These are phyloP conservation scores for Ceratocystis albifundus DNA, from an alignment of 2,329 filamentous ascomycete genomes.

Conservation along the genomic window DNA sequence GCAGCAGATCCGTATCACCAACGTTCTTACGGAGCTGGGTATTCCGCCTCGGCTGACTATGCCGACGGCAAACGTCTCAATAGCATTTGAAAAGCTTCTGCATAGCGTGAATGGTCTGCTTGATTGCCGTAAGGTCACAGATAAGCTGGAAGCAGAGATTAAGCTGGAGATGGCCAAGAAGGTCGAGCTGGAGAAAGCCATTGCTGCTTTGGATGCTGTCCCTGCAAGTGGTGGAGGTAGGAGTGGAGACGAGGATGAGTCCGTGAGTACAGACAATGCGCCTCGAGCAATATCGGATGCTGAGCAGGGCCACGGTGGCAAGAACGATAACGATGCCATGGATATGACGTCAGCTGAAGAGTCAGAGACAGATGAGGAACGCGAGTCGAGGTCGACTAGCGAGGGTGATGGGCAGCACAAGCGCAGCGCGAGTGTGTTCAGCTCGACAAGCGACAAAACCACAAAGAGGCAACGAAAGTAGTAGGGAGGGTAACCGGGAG, in stretches of 20 bases:
- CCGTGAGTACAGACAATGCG: neutral
- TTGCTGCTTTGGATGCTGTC: conserved; percentile 23
- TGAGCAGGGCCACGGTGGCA: neutral
- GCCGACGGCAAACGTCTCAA: conserved; percentile 60
- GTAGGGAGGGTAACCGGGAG: conserved; percentile 4
- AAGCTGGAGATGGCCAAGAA: conserved; percentile 48
- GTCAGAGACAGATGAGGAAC: conserved; percentile 29
- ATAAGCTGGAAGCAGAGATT: conserved; percentile 65
- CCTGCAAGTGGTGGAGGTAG: neutral
- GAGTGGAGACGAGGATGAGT: neutral
- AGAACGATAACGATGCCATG: neutral
- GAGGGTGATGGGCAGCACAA: conserved; percentile 42
- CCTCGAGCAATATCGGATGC: neutral
- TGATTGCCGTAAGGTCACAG: conserved; percentile 60
- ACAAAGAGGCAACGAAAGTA: conserved; percentile 47
- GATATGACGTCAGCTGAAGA: conserved; percentile 28
- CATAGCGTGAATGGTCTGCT: conserved; percentile 56
- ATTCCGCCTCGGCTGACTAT: conserved; percentile 59
- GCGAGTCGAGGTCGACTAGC: conserved; percentile 31
- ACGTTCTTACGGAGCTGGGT: conserved; percentile 59
- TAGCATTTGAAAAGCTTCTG: conserved; percentile 60
- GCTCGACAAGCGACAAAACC: conserved; percentile 54
- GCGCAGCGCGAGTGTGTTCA: conserved; percentile 72
- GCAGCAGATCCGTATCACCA: conserved; percentile 63
- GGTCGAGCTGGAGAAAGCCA: conserved; percentile 38